Conservation (phyloP, 176 grass and related monocot species). For the Hordeum vulgare region MorexV3_pseudomolecules_assembly NC_058523.1:524509995-524510494, state of each 20-base stretch:
- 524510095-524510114: conserved; percentile 26
- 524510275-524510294: not conserved
- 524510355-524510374: not conserved
- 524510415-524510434: not conserved
- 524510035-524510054: conserved; percentile 29
- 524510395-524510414: not conserved
- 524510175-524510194: conserved; percentile 50
- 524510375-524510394: not conserved
- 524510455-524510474: not conserved
- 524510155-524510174: conserved; percentile 63
- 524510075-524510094: conserved; percentile 45
- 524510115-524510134: conserved; percentile 50
- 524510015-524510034: not conserved
- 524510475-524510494: no score
- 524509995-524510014: not conserved
- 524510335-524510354: not conserved
- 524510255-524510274: not conserved
- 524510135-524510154: conserved; percentile 68
- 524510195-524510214: conserved; percentile 74
- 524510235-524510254: not conserved
- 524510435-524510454: not conserved
- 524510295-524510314: not conserved
- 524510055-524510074: conserved; percentile 76
- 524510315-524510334: conserved; percentile 1
- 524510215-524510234: conserved; percentile 59